These are phyloP conservation scores for Verticillium tricorpus DNA, from an alignment of 2,329 filamentous ascomycete genomes.

Conservation along the genomic window DNA sequence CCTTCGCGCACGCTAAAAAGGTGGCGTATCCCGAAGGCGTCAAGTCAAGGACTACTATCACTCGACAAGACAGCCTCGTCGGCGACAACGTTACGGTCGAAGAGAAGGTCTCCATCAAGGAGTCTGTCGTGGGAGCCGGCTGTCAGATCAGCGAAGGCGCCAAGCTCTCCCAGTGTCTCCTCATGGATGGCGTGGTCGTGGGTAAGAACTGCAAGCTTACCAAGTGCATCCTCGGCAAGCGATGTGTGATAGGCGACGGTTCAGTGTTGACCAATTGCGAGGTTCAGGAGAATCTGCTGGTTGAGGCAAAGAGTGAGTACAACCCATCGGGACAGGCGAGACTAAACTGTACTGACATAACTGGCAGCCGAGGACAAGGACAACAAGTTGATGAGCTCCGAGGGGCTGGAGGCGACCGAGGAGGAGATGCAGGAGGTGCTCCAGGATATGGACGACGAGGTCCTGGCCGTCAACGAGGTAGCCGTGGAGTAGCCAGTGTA, in stretches of 20 bases:
- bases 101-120: constrained; percentile 88
- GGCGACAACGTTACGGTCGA: constrained; percentile 86
- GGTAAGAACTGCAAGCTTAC: constrained; percentile 81
- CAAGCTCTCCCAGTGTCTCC: constrained; percentile 76
- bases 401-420: constrained; percentile 60
- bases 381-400: constrained; percentile 63
- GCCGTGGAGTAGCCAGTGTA: constrained; percentile 1
- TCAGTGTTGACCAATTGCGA: constrained; percentile 83
- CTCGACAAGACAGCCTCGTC: constrained; percentile 74
- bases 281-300: constrained; percentile 83
- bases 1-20: constrained; percentile 75
- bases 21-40: constrained; percentile 80
- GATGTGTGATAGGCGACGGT: constrained; percentile 78
- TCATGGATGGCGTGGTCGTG: constrained; percentile 89
- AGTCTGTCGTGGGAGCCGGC: constrained; percentile 81
- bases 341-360: not conserved
- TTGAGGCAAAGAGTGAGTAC: constrained; percentile 68
- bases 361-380: constrained; percentile 61
- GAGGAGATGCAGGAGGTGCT: constrained; percentile 54
- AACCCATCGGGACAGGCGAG: not conserved
- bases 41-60: constrained; percentile 75
- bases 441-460: constrained; percentile 36
- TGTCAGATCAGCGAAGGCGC: constrained; percentile 85
- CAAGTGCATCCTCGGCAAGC: constrained; percentile 78
- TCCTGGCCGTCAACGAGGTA: constrained; percentile 18